These are phyloP conservation scores for Trifolium dubium DNA, from an alignment of 306 rosid genomes.

Conservation along the genomic window DNA sequence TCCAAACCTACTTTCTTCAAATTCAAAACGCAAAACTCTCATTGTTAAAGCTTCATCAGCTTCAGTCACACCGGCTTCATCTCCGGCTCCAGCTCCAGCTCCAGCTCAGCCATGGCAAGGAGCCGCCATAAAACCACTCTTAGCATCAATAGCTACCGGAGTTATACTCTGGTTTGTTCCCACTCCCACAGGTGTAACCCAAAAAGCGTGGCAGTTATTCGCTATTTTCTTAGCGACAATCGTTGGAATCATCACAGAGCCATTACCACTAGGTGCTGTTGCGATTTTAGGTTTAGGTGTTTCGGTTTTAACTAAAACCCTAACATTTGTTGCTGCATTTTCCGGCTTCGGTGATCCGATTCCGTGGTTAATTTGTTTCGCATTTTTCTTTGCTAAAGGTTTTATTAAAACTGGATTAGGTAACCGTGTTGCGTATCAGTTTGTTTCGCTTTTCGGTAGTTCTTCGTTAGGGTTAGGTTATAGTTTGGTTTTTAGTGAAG, in stretches of 20 bases:
- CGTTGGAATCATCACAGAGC: conserved; percentile 93
- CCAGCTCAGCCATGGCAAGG: conserved; percentile 86
- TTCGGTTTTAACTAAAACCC: conserved; percentile 84
- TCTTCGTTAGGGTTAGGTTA: conserved; percentile 93
- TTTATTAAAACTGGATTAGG: conserved; percentile 97
- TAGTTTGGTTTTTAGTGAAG: conserved; percentile 95
- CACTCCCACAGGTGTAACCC: conserved; percentile 75
- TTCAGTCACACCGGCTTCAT: conserved; percentile 44
- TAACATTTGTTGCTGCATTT: conserved; percentile 85
- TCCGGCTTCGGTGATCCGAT: conserved; percentile 96
- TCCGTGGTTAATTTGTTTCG: conserved; percentile 94
- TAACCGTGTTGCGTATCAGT: conserved; percentile 88
- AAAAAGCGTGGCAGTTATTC: conserved; percentile 85
- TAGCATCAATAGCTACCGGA: conserved; percentile 83
- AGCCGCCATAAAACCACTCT: conserved; percentile 75
- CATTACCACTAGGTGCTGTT: conserved; percentile 92
- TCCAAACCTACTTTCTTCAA: conserved; percentile 7
- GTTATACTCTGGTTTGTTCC: conserved; percentile 84
- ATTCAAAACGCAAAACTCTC: conserved; percentile 17
- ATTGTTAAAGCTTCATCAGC: conserved; percentile 51
- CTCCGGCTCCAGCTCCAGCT: conserved; percentile 47
- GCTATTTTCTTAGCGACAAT: conserved; percentile 91
- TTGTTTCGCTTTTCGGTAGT: conserved; percentile 89
- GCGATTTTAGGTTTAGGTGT: conserved; percentile 87
- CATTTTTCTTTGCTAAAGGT: conserved; percentile 96